Conservation (phyloP, 768 basidiomycete species). For the Boletus rubroflammeus region DNA sequence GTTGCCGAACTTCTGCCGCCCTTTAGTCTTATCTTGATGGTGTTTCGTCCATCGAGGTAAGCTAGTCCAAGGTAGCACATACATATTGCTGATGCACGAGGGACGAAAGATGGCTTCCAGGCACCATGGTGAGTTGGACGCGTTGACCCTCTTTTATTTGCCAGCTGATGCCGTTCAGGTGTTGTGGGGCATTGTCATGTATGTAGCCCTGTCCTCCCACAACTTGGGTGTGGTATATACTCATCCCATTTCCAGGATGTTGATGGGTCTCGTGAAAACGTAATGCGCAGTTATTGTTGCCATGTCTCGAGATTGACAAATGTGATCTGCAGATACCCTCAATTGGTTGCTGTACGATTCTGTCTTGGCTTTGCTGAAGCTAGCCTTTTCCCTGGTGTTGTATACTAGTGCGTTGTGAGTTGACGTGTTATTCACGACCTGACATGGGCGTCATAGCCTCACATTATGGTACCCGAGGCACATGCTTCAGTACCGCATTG, state of each 20-base stretch:
- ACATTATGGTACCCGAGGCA: constrained; percentile 69
- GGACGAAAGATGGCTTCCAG: constrained; percentile 54
- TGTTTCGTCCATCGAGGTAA: constrained; percentile 60
- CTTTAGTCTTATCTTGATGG: constrained; percentile 45
- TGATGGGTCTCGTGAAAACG: constrained; percentile 70
- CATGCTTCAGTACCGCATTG: constrained; percentile 56
- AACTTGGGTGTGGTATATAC: background rate
- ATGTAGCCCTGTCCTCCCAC: constrained; percentile 3
- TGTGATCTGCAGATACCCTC: constrained; percentile 46
- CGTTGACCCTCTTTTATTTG: background rate
- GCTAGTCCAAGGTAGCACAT: background rate
- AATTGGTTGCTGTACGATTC: constrained; percentile 55
- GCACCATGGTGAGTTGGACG: constrained; percentile 47
- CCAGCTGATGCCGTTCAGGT: constrained; percentile 36
- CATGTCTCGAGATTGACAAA: background rate
- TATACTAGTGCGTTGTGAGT: constrained; percentile 54
- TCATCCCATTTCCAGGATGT: constrained; percentile 37
- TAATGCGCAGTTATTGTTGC: constrained; percentile 18
- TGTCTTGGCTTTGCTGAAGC: constrained; percentile 67
- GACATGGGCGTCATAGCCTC: constrained; percentile 35
- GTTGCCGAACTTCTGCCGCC: background rate
- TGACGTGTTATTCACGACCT: background rate
- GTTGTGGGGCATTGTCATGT: constrained; percentile 65
- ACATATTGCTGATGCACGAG: background rate
- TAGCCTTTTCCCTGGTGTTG: constrained; percentile 69